Evolutionary conservation across 2,329 filamentous ascomycete species (phyloP).

Genomic region (Blumeria hordei): DNA sequence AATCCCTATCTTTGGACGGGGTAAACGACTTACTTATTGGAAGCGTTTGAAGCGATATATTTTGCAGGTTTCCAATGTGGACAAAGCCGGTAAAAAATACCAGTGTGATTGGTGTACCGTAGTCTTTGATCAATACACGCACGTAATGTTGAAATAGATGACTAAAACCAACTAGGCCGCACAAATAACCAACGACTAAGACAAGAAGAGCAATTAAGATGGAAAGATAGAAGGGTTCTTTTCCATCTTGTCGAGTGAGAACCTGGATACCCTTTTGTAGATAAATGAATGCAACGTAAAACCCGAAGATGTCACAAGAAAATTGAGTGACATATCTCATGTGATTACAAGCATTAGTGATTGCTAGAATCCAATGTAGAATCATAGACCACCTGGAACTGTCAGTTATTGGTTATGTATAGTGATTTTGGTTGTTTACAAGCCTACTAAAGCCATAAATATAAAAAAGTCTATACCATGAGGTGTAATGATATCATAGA

Average conservation of each 20-base stretch:
- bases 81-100: conserved; percentile 82
- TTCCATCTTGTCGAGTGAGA: conserved; percentile 45
- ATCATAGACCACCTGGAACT: conserved; percentile 47
- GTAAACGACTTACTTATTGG: conserved; percentile 58
- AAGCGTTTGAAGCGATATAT: conserved; percentile 42
- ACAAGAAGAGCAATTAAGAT: conserved; percentile 11
- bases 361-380: conserved; percentile 63
- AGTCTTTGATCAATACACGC: conserved; percentile 69
- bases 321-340: conserved; percentile 80
- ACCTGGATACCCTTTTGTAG: conserved; percentile 80
- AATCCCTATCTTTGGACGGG: conserved; percentile 47
- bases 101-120: conserved; percentile 61
- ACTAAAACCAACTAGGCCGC: conserved; percentile 44
- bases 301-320: conserved; percentile 81
- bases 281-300: conserved; percentile 83
- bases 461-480: conserved; percentile 60
- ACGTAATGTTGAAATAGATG: conserved; percentile 51
- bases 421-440: conserved; percentile 18
- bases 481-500: conserved; percentile 66
- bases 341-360: conserved; percentile 70
- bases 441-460: conserved; percentile 81
- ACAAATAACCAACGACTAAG: conserved; percentile 40
- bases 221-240: conserved; percentile 49
- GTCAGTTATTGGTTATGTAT: too few species aligned
- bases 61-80: conserved; percentile 60